Evolutionary conservation across 495 filamentous ascomycete species (phyloP), one percentile per base, ranked within the genome.

Genomic region (Parathielavia appendiculata): DNA sequence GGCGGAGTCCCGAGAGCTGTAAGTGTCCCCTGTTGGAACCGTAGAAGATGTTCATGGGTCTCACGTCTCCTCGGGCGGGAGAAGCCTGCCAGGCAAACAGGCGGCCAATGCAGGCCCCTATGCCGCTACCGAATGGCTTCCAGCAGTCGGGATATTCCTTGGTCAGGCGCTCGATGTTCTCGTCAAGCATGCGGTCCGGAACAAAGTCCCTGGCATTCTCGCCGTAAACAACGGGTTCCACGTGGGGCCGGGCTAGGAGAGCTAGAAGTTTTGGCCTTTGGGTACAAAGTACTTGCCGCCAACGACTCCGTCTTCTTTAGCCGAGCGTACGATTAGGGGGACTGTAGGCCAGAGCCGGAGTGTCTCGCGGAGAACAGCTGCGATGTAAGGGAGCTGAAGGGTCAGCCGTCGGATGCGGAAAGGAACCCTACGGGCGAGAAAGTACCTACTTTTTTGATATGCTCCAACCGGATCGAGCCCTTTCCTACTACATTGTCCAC

Each of bases 11-110:
- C 81, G 0, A 77, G 71, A 0, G 76, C 70, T 1, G 85, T 85
- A 14, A 90, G 73, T n/a, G n/a, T n/a, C n/a, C n/a, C n/a, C n/a
- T 83, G 60, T 91, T 90, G 14, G 83, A 86, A 16, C 88, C 88
- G 60, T 84, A 91, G 34, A 84, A 79, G n/a, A 91, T 83, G 39
- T 76, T 79, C 66, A 91, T 78, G 0, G 71, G 70, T 48, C 69
- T 69, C 5, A 63, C 66, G n/a, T n/a, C n/a, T n/a, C n/a, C n/a
- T n/a, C n/a, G n/a, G n/a, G 50, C 9, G 3, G 39, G 16, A 14
- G 39, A n/a, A 14, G 11, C 20, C 65, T 86, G 84, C 82, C 80
- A 83, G 20, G 84, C 84, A 63, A 86, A 87, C 1, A 78, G 73
- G 13, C 83, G 73, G 5, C 84, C 84, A 45, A 78, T 78, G 61